Conservation (phyloP, 768 basidiomycete species). For the Mycena amicta region DNA sequence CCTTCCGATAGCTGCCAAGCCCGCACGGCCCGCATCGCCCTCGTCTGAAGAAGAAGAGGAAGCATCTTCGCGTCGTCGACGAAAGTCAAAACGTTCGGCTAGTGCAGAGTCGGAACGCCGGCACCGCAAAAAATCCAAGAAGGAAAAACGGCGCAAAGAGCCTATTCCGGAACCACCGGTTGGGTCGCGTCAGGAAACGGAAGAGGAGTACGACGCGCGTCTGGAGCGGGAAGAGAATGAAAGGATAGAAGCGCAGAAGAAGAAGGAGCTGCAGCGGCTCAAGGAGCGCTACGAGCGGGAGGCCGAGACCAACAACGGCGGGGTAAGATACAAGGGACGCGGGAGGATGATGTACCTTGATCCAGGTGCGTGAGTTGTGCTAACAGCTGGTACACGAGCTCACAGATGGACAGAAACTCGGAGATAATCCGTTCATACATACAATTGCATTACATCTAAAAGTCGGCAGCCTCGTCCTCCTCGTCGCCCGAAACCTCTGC, state of each 20-base stretch:
- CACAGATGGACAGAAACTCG: neutral
- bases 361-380: constrained; percentile 44
- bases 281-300: constrained; percentile 40
- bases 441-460: neutral
- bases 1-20: constrained; percentile 15
- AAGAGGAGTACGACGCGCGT: constrained; percentile 72
- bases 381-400: too few species aligned
- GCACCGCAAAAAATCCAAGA: constrained; percentile 32
- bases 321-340: constrained; percentile 73
- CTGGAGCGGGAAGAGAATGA: constrained; percentile 70
- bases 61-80: constrained; percentile 9
- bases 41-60: constrained; percentile 9
- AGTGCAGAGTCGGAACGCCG: constrained; percentile 29
- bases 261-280: constrained; percentile 51
- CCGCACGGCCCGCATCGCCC: constrained; percentile 14
- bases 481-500: constrained; percentile 96
- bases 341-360: constrained; percentile 71
- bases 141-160: constrained; percentile 18
- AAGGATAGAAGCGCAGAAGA: constrained; percentile 49
- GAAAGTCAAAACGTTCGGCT: constrained; percentile 26
- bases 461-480: constrained; percentile 60
- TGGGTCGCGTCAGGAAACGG: constrained; percentile 49
- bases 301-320: constrained; percentile 36
- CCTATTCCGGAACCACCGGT: constrained; percentile 20
- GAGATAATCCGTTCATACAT: neutral